Conservation (phyloP, 345 rosid genomes). For the Corymbia maculata region DNA sequence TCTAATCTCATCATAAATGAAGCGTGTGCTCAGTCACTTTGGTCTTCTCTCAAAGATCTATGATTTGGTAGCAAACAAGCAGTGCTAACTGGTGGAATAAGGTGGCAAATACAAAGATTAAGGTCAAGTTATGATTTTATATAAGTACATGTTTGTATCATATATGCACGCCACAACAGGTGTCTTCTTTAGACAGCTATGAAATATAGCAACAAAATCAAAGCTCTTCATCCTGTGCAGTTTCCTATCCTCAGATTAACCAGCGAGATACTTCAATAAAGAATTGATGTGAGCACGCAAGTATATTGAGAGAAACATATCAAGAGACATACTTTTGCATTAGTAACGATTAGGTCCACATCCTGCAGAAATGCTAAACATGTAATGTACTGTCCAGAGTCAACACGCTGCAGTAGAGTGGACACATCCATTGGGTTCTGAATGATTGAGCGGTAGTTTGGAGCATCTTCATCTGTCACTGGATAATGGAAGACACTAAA, state of each 20-base stretch:
- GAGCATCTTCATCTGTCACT: constrained; percentile 94
- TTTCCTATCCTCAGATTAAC: not conserved
- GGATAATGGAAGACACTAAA: constrained; percentile 92
- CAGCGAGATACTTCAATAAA: not conserved
- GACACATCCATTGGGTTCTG: constrained; percentile 96
- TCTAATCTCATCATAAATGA: not conserved
- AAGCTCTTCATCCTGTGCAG: not conserved
- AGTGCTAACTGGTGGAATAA: not conserved
- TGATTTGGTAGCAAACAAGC: not conserved
- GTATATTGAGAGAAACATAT: not conserved
- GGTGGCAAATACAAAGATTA: not conserved
- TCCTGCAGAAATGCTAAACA: constrained; percentile 84
- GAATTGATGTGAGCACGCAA: not conserved
- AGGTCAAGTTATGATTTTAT: not conserved
- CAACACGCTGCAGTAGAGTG: constrained; percentile 82
- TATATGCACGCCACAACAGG: not conserved
- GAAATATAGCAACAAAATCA: not conserved
- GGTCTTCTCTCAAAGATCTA: not conserved
- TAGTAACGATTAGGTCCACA: constrained; percentile 74
- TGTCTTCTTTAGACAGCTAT: not conserved
- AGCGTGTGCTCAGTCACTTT: not conserved
- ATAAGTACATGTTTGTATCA: not conserved
- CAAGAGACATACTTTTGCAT: constrained; percentile 65
- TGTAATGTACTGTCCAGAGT: constrained; percentile 77
- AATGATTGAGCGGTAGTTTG: constrained; percentile 76